A percentile compares a stretch with the other conserved stretches of the same genome.
Conservation (phyloP, 2,329 filamentous ascomycete genomes). For the Colletotrichum somersetense region DNA sequence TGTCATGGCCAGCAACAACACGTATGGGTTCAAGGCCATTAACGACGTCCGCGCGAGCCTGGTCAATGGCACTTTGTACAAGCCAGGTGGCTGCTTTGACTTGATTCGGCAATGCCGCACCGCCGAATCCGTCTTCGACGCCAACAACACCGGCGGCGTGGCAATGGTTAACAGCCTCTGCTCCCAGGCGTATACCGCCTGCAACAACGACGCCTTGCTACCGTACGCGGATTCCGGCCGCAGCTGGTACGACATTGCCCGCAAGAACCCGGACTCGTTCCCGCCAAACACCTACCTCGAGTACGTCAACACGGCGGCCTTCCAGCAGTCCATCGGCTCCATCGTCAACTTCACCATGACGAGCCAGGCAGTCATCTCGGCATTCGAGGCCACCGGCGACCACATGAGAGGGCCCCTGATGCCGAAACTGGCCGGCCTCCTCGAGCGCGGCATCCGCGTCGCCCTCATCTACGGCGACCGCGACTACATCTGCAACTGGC, state of each 20-base stretch:
- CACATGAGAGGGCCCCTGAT: slow-evolving; percentile 74
- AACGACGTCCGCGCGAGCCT: slow-evolving; percentile 38
- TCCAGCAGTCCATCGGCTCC: slow-evolving; percentile 70
- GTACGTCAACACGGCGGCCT: slow-evolving; percentile 71
- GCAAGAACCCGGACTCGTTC: slow-evolving; percentile 68
- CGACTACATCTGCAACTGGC: slow-evolving; percentile 76
- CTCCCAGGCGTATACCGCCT: slow-evolving; percentile 47
- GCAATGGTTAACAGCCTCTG: slow-evolving; percentile 34
- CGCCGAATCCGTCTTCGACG: slow-evolving; percentile 35
- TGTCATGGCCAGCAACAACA: slow-evolving; percentile 69
- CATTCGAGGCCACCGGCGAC: slow-evolving; percentile 67
- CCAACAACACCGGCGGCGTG: slow-evolving; percentile 35
- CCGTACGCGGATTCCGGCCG: slow-evolving; percentile 69
- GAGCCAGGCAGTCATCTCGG: slow-evolving; percentile 60
- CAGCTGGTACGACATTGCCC: slow-evolving; percentile 72
- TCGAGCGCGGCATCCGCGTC: slow-evolving; percentile 74
- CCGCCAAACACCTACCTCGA: slow-evolving; percentile 71
- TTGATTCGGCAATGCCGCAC: slow-evolving; percentile 41
- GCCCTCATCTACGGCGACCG: slow-evolving; percentile 78
- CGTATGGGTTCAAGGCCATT: slow-evolving; percentile 72
- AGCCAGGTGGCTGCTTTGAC: slow-evolving; percentile 38
- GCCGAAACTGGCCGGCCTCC: slow-evolving; percentile 68
- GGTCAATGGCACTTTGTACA: slow-evolving; percentile 38
- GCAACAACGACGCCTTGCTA: slow-evolving; percentile 67
- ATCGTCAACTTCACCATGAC: slow-evolving; percentile 68